Evolutionary conservation across 257 asterid species (phyloP), one percentile per base, ranked within the genome.

Genomic region (Nicotiana tabacum): DNA sequence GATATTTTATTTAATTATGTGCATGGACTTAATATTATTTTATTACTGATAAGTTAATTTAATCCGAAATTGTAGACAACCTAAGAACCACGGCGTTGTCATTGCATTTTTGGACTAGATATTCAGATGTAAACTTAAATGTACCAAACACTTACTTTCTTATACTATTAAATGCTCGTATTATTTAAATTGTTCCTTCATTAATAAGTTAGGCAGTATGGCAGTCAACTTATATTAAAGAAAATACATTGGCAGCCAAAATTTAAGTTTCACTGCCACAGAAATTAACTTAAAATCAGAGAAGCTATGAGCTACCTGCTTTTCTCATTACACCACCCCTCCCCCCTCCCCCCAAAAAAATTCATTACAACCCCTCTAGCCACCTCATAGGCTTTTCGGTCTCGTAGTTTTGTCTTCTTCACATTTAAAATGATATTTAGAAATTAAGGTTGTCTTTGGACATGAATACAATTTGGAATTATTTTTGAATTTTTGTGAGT

Each of bases 41-140:
- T 68, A 82, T 57, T 55, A 21, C 1, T 9, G n/a, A 77, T 48
- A 82, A 30, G 48, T 39, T 82, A 58, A 15, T 72, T 15, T 10
- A 70, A 6, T 57, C 30, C 66, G 57, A 53, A 39, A 21, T 21
- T 48, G n/a, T 27, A 85, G 78, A 83, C 70, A 64, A 64, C 85
- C 53, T 68, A 68, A 27, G 53, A 46, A 72, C 29, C 57, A 55
- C 83, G 84, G 78, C 29, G 81, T 58, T 82, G 62, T 60, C 65
- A 79, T 9, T 82, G 53, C 56, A 72, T 21, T 51, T 60, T 74
- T 17, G 13, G 60, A 35, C 66, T 5, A 48, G 69, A 65, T 33
- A 46, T 77, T 72, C 86, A 81, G 77, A 72, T 77, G 66, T 39
- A 35, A 76, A 80, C 35, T 83, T 83, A 43, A 83, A 64, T 72